phyloP scores from a whole-genome alignment of 768 basidiomycete species.

The Leccinum subgranulosum region DNA sequence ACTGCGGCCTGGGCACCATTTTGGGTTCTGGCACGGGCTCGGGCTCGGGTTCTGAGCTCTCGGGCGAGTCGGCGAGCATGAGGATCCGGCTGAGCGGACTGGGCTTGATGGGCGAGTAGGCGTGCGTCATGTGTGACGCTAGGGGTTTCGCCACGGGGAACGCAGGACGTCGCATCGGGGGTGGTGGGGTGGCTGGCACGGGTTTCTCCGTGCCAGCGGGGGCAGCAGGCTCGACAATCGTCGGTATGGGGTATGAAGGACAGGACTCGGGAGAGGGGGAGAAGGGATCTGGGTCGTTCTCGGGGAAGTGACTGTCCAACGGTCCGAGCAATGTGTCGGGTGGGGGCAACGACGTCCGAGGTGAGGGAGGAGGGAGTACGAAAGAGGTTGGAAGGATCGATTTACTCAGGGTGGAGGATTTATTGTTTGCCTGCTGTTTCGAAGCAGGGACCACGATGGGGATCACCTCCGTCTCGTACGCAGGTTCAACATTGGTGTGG shows the following conservation, averaged over 20 bases:
- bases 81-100: conserved; percentile 80
- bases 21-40: conserved; percentile 21
- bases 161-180: conserved; percentile 24
- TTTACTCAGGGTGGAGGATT: conserved; percentile 29
- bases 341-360: conserved; percentile 55
- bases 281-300: not conserved
- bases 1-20: not conserved
- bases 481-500: conserved; percentile 36
- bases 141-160: conserved; percentile 75
- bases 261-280: not conserved
- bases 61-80: conserved; percentile 63
- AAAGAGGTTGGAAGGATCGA: conserved; percentile 68
- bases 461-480: conserved; percentile 55
- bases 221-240: conserved; percentile 18
- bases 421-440: conserved; percentile 22
- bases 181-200: not conserved
- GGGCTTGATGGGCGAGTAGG: conserved; percentile 78
- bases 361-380: conserved; percentile 76
- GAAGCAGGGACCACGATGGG: conserved; percentile 27
- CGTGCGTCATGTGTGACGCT: conserved; percentile 67
- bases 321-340: conserved; percentile 37
- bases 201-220: conserved; percentile 6
- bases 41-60: conserved; percentile 28
- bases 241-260: conserved; percentile 17
- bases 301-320: conserved; percentile 20